A percentile compares a stretch with the other conserved stretches of the same genome.
Evolutionary conservation across 23 red algal species (phyloP).

Genomic region (Gracilaria gracilis): DNA sequence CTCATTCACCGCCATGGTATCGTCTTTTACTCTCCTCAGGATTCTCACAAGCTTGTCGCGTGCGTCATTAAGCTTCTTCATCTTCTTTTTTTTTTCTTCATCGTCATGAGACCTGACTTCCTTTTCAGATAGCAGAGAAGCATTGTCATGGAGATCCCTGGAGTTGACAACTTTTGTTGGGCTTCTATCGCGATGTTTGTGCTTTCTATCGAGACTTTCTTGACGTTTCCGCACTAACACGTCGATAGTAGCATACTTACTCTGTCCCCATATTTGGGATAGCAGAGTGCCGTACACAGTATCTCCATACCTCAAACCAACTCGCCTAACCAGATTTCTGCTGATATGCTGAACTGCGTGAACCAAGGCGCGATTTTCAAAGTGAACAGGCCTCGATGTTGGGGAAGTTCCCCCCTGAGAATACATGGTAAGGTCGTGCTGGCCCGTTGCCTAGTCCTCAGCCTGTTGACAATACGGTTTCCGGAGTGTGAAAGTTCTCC

Average conservation of each 20-base stretch:
- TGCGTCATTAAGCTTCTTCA: slow-evolving; percentile 34
- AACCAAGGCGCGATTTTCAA: slow-evolving; percentile 64
- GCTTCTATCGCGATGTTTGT: slow-evolving; percentile 14
- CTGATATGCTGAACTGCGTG: slow-evolving; percentile 54
- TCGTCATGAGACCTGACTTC: slow-evolving; percentile 6
- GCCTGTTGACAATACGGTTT: not conserved
- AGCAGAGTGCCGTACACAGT: slow-evolving; percentile 38
- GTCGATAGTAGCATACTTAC: slow-evolving; percentile 47
- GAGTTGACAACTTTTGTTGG: not conserved
- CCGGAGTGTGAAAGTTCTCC: too few relatives aligned
- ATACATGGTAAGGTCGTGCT: not conserved
- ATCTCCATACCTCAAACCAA: slow-evolving; percentile 31
- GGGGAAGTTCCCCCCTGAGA: not conserved
- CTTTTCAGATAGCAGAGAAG: not conserved
- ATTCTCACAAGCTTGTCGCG: slow-evolving; percentile 58
- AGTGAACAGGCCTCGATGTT: not conserved
- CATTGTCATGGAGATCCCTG: not conserved
- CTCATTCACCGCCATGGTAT: slow-evolving; percentile 42
- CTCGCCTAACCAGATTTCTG: slow-evolving; percentile 24
- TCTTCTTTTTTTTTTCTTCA: slow-evolving; percentile 8
- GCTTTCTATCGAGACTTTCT: not conserved
- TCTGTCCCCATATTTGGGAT: slow-evolving; percentile 65
- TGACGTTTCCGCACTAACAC: slow-evolving; percentile 11
- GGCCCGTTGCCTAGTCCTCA: not conserved
- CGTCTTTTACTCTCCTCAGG: slow-evolving; percentile 46